Conservation (phyloP, 208 protist species). For the Trypanosomatidae sp. region DNA sequence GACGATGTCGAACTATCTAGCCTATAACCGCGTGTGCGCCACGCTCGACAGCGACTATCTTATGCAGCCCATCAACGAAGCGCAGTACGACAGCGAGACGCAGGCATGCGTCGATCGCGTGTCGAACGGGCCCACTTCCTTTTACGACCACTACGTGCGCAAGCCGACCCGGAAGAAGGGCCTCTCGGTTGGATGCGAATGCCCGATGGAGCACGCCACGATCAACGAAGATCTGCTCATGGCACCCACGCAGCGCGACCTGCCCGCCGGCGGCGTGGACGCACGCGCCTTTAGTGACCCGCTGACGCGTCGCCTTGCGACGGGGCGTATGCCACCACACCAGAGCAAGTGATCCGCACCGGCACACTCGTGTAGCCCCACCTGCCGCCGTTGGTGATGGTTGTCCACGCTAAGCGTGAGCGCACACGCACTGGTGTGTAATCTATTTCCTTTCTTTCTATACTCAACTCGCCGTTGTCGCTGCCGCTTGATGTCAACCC, state of each 20-base stretch:
- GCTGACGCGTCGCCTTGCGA: too few species aligned
- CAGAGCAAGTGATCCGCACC: too few species aligned
- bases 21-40: constrained; percentile 50
- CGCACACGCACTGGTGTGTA: too few species aligned
- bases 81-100: constrained; percentile 74
- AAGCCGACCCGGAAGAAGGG: constrained; percentile 50
- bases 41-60: constrained; percentile 54
- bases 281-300: constrained; percentile 34
- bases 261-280: constrained; percentile 28
- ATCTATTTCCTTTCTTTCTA: too few species aligned
- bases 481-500: too few species aligned
- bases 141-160: constrained; percentile 61
- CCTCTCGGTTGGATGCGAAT: constrained; percentile 38
- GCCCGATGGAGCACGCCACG: constrained; percentile 27
- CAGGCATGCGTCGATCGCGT: constrained; percentile 62
- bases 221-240: constrained; percentile 41
- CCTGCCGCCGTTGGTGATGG: too few species aligned
- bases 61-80: constrained; percentile 75
- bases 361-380: too few species aligned
- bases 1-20: constrained; percentile 59
- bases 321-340: too few species aligned
- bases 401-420: too few species aligned
- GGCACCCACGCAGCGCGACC: constrained; percentile 28
- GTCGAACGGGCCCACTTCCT: constrained; percentile 38
- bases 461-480: too few species aligned